Conservation (phyloP, 2,329 filamentous ascomycete genomes). For the Chaetomiaceae sp. region DNA sequence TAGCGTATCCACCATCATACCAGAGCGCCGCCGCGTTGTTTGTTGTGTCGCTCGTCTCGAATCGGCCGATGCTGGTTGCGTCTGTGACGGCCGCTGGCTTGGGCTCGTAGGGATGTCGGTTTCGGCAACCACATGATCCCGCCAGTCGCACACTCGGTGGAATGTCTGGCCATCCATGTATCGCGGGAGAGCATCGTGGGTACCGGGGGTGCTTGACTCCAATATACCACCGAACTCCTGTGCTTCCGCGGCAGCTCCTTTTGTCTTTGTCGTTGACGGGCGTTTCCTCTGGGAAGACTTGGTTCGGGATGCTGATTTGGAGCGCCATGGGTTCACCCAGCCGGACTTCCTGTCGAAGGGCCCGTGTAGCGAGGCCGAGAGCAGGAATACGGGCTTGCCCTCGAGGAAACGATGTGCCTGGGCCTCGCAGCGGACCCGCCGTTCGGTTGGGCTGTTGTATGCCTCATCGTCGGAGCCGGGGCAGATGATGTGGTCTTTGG, state of each 20-base stretch:
- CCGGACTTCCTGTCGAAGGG: constrained; percentile 51
- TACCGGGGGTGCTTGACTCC: constrained; percentile 1
- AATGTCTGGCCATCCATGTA: constrained; percentile 15
- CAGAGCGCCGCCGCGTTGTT: background rate
- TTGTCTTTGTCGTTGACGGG: background rate
- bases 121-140: constrained; percentile 12
- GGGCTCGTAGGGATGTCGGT: background rate
- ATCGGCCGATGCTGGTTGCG: constrained; percentile 3
- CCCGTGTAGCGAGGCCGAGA: constrained; percentile 57
- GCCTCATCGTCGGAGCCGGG: constrained; percentile 55
- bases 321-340: constrained; percentile 56
- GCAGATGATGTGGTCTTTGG: constrained; percentile 44
- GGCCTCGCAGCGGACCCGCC: constrained; percentile 52
- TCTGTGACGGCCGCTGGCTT: background rate
- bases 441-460: constrained; percentile 42
- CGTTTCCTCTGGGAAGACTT: background rate
- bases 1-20: background rate
- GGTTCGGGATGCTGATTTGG: constrained; percentile 18
- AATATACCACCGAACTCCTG: constrained; percentile 1
- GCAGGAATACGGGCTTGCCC: constrained; percentile 51
- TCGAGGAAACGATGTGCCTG: constrained; percentile 55
- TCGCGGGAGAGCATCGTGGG: background rate
- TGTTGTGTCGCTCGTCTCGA: constrained; percentile 13
- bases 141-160: constrained; percentile 15
- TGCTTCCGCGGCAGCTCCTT: background rate